Conservation (phyloP, 2,329 filamentous ascomycete species). For the Plectosphaerella plurivora region DNA sequence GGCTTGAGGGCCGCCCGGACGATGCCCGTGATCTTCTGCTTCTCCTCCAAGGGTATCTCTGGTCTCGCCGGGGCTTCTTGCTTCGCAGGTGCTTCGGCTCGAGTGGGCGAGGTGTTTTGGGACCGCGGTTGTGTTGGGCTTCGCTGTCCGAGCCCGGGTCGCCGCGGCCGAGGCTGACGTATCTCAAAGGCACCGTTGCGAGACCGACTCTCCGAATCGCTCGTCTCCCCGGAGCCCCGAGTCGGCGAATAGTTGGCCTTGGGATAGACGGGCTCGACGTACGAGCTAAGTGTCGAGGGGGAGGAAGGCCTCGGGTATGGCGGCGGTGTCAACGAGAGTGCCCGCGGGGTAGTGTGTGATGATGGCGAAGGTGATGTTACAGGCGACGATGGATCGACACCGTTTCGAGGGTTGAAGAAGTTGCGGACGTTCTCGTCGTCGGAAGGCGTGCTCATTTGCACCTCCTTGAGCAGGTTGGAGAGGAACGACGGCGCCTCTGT, state of each 20-base stretch:
- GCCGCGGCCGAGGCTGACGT: constrained; percentile 47
- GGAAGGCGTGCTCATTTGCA: constrained; percentile 61
- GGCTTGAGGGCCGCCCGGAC: constrained; percentile 80
- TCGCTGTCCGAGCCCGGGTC: constrained; percentile 35
- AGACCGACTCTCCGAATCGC: constrained; percentile 36
- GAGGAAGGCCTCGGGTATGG: constrained; percentile 63
- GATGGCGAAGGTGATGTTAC: constrained; percentile 61
- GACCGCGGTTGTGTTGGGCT: constrained; percentile 36
- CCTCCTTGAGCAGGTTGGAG: constrained; percentile 81
- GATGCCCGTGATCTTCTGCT: constrained; percentile 83
- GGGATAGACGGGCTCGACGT: constrained; percentile 69
- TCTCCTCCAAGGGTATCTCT: constrained; percentile 71
- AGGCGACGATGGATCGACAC: constrained; percentile 51
- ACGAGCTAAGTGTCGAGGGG: constrained; percentile 64
- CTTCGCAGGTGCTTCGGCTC: constrained; percentile 32
- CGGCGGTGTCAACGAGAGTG: constrained; percentile 64
- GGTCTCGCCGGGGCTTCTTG: constrained; percentile 66
- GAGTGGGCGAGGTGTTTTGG: constrained; percentile 64
- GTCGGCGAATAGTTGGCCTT: constrained; percentile 70
- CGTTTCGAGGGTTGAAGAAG: constrained; percentile 26
- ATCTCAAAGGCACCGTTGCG: constrained; percentile 38
- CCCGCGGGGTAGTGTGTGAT: constrained; percentile 62
- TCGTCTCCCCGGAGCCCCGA: constrained; percentile 37
- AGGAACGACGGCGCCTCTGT: constrained; percentile 71
- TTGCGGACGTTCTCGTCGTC: constrained; percentile 50